Conservation (phyloP, 2,329 filamentous ascomycete species). For the Cucurbitaria berberidis region DNA sequence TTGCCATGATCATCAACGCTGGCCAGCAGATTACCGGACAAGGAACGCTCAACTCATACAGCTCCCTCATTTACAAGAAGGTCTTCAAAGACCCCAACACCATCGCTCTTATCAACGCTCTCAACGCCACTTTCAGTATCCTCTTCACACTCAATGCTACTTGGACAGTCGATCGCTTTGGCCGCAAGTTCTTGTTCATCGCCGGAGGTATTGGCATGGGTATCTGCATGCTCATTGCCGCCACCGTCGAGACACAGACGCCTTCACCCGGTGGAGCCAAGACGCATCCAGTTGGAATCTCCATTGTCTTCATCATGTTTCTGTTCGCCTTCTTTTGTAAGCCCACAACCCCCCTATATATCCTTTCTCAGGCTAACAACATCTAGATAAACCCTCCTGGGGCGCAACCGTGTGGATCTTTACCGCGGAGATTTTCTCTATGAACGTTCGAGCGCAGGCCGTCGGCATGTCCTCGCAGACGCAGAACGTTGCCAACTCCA, state of each 20-base stretch:
- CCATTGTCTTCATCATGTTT: constrained; percentile 72
- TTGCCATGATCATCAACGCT: constrained; percentile 71
- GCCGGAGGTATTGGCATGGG: constrained; percentile 72
- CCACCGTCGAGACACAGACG: constrained; percentile 63
- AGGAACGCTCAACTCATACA: constrained; percentile 75
- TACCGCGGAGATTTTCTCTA: constrained; percentile 72
- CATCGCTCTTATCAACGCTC: constrained; percentile 75
- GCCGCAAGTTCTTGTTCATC: constrained; percentile 72
- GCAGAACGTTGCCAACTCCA: constrained; percentile 67
- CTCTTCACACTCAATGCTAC: constrained; percentile 75
- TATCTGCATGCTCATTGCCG: constrained; percentile 71
- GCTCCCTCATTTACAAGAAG: constrained; percentile 75
- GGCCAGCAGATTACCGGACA: constrained; percentile 76
- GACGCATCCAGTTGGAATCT: constrained; percentile 65
- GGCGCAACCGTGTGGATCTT: constrained; percentile 74
- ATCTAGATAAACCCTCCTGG: constrained; percentile 69
- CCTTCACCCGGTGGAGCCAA: constrained; percentile 62
- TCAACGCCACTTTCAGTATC: constrained; percentile 76
- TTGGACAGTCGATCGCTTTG: constrained; percentile 75
- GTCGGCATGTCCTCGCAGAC: constrained; percentile 69
- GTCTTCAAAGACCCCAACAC: constrained; percentile 63
- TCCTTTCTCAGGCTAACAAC: constrained; percentile 28
- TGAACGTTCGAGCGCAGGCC: constrained; percentile 74
- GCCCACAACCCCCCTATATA: constrained; percentile 21
- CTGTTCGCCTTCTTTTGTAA: constrained; percentile 68